Conservation (phyloP, 306 rosid species). For the Glycyrrhiza uralensis region DNA sequence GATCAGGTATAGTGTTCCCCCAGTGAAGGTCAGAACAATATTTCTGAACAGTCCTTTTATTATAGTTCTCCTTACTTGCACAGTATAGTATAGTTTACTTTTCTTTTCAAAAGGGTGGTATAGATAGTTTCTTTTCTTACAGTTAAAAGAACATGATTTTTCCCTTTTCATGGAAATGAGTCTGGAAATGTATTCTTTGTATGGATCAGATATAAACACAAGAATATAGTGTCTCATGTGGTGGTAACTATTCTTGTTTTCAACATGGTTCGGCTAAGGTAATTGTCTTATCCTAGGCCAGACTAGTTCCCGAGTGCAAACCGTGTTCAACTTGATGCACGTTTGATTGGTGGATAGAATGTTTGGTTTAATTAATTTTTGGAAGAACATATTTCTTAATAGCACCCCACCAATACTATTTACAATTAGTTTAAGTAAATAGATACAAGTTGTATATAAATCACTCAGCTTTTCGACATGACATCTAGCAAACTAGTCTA, state of each 20-base stretch:
- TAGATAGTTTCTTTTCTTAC: conserved; percentile 17
- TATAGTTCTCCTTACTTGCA: not conserved
- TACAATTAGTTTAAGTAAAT: too few species aligned
- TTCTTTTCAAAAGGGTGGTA: not conserved
- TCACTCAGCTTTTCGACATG: too few species aligned
- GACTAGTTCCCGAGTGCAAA: not conserved
- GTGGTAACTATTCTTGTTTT: not conserved
- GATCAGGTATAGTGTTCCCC: conserved; percentile 24
- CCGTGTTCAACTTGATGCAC: not conserved
- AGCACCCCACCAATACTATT: too few species aligned
- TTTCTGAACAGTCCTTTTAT: not conserved
- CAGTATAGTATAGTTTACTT: conserved; percentile 21
- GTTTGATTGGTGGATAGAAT: too few species aligned
- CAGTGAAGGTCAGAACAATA: conserved; percentile 33
- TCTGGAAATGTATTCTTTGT: not conserved
- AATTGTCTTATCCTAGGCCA: not conserved
- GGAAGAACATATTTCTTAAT: too few species aligned
- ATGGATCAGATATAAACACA: not conserved
- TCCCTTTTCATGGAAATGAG: not conserved
- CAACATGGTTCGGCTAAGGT: not conserved
- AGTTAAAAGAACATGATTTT: not conserved
- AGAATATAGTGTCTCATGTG: not conserved
- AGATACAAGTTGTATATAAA: too few species aligned
- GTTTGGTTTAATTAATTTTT: too few species aligned
- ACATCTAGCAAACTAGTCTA: too few species aligned